phyloP scores from a whole-genome alignment of 352 stramenopile species.

The Phytophthora fragariaefolia region DNA sequence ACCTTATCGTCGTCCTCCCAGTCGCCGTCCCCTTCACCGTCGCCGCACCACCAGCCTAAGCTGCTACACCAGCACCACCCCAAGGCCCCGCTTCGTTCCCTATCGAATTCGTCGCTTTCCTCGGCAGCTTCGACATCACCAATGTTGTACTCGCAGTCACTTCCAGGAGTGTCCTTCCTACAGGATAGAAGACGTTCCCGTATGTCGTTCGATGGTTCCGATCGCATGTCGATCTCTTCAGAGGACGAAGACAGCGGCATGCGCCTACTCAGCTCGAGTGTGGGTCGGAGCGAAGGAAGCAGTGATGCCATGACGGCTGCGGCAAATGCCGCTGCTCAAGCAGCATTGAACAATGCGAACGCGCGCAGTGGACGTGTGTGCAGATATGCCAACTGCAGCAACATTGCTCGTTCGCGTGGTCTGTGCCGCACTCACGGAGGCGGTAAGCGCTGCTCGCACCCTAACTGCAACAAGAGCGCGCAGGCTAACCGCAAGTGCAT shows the following conservation, averaged over 20 bases:
- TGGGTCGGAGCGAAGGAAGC: slow-evolving; percentile 51
- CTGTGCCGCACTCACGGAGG: slow-evolving; percentile 80
- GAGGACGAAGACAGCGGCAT: slow-evolving; percentile 77
- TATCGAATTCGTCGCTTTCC: slow-evolving; percentile 55
- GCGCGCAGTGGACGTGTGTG: slow-evolving; percentile 77
- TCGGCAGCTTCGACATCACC: slow-evolving; percentile 37
- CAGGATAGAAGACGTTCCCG: slow-evolving; percentile 58
- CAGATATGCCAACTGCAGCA: slow-evolving; percentile 85
- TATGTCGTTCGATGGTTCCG: slow-evolving; percentile 69
- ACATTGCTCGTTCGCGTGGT: slow-evolving; percentile 81
- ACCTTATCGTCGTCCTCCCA: slow-evolving; percentile 52
- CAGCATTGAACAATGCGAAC: slow-evolving; percentile 30
- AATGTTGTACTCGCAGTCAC: slow-evolving; percentile 72
- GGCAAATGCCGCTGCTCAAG: slow-evolving; percentile 28
- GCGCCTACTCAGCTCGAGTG: slow-evolving; percentile 76
- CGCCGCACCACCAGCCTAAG: slow-evolving; percentile 42
- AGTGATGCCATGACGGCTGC: slow-evolving; percentile 44
- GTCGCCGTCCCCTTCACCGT: slow-evolving; percentile 47
- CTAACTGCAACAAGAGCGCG: slow-evolving; percentile 87
- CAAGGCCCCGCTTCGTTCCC: slow-evolving; percentile 28
- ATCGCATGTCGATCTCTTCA: slow-evolving; percentile 70
- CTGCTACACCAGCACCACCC: slow-evolving; percentile 33
- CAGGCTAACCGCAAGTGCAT: slow-evolving; percentile 91
- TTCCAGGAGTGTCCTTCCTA: slow-evolving; percentile 68
- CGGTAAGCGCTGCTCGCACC: slow-evolving; percentile 83